A percentile compares a stretch with the other conserved stretches of the same genome.
These are phyloP conservation scores for Adansonia rubrostipa DNA, from an alignment of 441 rosid genomes.

Conservation along the genomic window DNA sequence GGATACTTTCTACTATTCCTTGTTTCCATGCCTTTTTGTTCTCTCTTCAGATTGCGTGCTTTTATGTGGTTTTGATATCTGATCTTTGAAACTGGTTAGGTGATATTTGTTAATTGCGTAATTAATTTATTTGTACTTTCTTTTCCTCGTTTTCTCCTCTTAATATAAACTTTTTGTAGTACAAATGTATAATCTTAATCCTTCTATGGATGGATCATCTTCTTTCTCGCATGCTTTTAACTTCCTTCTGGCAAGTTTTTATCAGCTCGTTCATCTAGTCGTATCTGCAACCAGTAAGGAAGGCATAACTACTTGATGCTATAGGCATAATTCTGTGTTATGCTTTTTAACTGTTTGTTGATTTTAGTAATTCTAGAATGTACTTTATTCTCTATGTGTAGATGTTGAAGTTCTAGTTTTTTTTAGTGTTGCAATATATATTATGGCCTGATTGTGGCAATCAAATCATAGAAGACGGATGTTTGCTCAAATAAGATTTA, in stretches of 20 bases:
- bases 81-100: not conserved
- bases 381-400: not conserved
- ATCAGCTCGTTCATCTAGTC: no score
- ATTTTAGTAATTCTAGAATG: not conserved
- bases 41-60: not conserved
- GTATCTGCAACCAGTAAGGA: no score
- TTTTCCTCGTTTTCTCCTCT: not conserved
- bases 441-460: not conserved
- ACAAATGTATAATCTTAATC: not conserved
- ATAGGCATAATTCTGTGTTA: not conserved
- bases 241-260: no score
- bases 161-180: not conserved
- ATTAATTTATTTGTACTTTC: not conserved
- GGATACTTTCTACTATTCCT: not conserved
- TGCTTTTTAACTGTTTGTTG: not conserved
- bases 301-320: not conserved
- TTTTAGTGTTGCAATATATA: not conserved
- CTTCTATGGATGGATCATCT: not conserved
- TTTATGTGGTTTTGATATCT: not conserved
- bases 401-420: conserved; percentile 2
- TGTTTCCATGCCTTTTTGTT: not conserved
- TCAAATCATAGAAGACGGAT: not conserved
- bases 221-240: not conserved
- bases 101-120: not conserved
- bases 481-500: not conserved